These are phyloP conservation scores for Hortaea werneckii DNA, from an alignment of 2,329 filamentous ascomycete species.

Conservation along the genomic window DNA sequence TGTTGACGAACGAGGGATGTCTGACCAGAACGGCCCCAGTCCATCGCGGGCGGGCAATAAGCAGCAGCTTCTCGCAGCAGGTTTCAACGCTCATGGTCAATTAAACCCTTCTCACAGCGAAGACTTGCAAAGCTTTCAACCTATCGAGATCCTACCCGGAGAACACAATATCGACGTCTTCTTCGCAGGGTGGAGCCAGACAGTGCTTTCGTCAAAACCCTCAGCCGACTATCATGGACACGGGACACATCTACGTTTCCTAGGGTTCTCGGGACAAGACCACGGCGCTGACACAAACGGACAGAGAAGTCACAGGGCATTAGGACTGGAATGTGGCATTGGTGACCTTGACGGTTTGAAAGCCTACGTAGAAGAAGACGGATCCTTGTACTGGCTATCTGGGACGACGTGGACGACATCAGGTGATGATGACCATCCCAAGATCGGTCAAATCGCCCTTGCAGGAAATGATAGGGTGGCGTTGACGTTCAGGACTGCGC, in stretches of 20 bases:
- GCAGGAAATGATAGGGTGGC: slow-evolving; percentile 22
- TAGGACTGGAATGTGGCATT: slow-evolving; percentile 1
- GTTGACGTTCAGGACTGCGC: slow-evolving; percentile 18
- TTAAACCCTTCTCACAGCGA: slow-evolving; percentile 7
- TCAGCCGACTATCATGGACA: slow-evolving; percentile 4
- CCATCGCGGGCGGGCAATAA: too few species aligned
- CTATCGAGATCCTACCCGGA: background rate
- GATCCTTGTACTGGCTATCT: background rate
- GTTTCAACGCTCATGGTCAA: slow-evolving; percentile 23
- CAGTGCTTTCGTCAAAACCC: slow-evolving; percentile 8
- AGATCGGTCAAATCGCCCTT: slow-evolving; percentile 15
- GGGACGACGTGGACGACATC: background rate
- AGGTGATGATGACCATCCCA: background rate
- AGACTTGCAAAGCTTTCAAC: slow-evolving; percentile 11
- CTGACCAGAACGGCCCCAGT: too few species aligned
- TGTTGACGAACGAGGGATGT: too few species aligned
- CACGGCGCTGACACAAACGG: too few species aligned
- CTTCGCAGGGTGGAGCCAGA: slow-evolving; percentile 25
- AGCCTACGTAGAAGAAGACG: background rate
- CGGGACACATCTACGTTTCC: background rate
- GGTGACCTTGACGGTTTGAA: slow-evolving; percentile 25
- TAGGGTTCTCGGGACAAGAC: too few species aligned
- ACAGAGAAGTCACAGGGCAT: slow-evolving; percentile 3
- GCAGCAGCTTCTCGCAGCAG: slow-evolving; percentile 11
- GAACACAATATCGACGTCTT: slow-evolving; percentile 10